phyloP scores from a whole-genome alignment of 169 alveolate species.

The Plasmodium inui region DNA sequence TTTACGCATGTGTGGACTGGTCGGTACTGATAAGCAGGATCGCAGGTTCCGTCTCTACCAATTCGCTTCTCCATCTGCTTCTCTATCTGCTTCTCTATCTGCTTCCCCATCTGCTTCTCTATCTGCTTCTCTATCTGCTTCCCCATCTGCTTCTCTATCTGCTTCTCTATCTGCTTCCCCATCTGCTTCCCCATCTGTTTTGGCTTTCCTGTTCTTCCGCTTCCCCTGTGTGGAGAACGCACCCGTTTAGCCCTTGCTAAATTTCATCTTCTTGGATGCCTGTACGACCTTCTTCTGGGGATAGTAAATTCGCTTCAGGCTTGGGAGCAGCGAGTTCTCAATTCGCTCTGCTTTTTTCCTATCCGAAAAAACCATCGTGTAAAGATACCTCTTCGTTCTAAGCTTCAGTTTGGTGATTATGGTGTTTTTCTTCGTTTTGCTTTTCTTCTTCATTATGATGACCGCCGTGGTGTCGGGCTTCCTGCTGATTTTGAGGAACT shows the following conservation, averaged over 20 bases:
- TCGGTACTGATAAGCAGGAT: not conserved
- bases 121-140: too few species aligned
- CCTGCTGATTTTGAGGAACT: slow-evolving; percentile 85
- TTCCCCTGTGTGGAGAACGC: not conserved
- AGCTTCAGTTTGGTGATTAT: slow-evolving; percentile 94
- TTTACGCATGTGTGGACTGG: not conserved
- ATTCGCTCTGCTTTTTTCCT: slow-evolving; percentile 94
- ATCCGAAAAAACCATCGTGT: slow-evolving; percentile 95
- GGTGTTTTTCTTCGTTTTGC: slow-evolving; percentile 83
- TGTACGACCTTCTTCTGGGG: slow-evolving; percentile 47
- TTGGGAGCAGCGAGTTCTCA: slow-evolving; percentile 91
- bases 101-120: not conserved
- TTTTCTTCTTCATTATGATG: slow-evolving; percentile 88
- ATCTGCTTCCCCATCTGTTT: not conserved
- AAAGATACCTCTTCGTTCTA: slow-evolving; percentile 93
- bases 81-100: too few species aligned
- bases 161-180: not conserved
- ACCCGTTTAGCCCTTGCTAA: not conserved
- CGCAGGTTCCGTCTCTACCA: not conserved
- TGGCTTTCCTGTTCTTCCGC: not conserved
- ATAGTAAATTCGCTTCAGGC: slow-evolving; percentile 77
- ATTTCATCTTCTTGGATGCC: slow-evolving; percentile 16
- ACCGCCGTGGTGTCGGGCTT: slow-evolving; percentile 91
- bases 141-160: not conserved
- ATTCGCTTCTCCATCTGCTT: not conserved